Percentiles rank a stretch among this genome's conserved stretches.
Conservation (phyloP, 1,284 basidiomycete genomes). For the Apiotrichum sp. region DNA sequence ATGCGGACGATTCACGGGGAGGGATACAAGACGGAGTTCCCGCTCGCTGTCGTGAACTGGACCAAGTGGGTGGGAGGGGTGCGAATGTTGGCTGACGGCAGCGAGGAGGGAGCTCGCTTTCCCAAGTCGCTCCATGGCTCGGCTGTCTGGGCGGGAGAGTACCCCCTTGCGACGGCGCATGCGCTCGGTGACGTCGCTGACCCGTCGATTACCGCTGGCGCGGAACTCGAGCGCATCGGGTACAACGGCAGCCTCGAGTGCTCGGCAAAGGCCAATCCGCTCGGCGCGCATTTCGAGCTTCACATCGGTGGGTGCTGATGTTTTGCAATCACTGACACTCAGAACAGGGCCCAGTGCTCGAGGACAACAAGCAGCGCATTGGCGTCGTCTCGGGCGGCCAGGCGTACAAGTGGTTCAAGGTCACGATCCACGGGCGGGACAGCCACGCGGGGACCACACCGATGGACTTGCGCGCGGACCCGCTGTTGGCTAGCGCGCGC, state of each 20-base stretch:
- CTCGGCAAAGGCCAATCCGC: constrained; percentile 13
- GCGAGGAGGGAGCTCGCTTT: constrained; percentile 7
- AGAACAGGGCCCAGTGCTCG: constrained; percentile 33
- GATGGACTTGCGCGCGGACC: constrained; percentile 20
- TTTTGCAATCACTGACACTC: not conserved
- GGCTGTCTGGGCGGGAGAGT: constrained; percentile 22
- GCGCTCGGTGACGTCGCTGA: constrained; percentile 12
- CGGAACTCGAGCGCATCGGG: constrained; percentile 15
- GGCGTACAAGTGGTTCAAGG: constrained; percentile 27
- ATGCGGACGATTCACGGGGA: constrained; percentile 17
- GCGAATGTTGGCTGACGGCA: not conserved
- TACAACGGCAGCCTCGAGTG: constrained; percentile 8
- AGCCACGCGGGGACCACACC: constrained; percentile 30
- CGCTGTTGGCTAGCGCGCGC: constrained; percentile 13
- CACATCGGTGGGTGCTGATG: constrained; percentile 18
- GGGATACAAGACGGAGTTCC: constrained; percentile 13
- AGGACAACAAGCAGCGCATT: constrained; percentile 14
- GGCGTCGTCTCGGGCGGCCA: constrained; percentile 27
- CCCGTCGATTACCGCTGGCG: constrained; percentile 9
- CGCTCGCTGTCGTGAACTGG: constrained; percentile 24
- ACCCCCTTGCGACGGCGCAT: constrained; percentile 4
- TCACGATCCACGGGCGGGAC: constrained; percentile 21
- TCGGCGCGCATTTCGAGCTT: constrained; percentile 33
- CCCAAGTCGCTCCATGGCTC: constrained; percentile 13
- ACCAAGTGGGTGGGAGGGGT: constrained; percentile 12